phyloP scores from a whole-genome alignment of 176 grass and related monocot genomes.

The Hordeum marinum region DNA sequence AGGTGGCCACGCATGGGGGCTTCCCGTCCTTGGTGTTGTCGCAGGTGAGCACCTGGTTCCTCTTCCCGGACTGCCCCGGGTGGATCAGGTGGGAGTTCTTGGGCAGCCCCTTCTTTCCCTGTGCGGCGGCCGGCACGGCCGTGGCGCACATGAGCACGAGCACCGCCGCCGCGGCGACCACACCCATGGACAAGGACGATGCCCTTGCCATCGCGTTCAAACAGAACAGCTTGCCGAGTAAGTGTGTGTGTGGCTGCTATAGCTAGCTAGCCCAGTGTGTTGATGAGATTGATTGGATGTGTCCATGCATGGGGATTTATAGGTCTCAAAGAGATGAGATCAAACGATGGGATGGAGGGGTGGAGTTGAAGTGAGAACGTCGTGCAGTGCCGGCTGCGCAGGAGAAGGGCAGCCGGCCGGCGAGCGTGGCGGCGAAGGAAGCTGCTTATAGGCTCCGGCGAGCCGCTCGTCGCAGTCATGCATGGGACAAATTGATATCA shows the following conservation, averaged over 20 bases:
- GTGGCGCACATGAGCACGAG: background rate
- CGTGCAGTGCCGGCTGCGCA: background rate
- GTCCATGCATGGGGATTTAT: background rate
- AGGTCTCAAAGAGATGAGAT: background rate
- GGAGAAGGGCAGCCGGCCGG: background rate
- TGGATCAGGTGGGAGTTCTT: background rate
- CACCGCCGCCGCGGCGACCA: background rate
- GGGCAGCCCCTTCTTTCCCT: background rate
- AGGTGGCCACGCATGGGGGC: background rate
- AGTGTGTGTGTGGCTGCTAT: background rate
- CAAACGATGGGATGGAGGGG: no score
- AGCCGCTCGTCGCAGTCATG: background rate
- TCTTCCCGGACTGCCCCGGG: background rate
- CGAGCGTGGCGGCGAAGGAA: background rate
- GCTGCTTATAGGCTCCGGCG: background rate
- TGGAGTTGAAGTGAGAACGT: background rate
- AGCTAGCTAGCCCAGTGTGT: background rate
- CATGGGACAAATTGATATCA: background rate
- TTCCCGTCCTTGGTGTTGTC: background rate
- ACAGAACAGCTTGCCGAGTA: no score
- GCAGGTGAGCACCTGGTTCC: slow-evolving; percentile 9
- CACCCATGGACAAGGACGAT: background rate
- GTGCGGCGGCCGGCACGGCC: background rate
- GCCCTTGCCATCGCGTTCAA: background rate
- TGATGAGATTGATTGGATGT: background rate